Base-by-base conservation (phyloP, 2,329 filamentous ascomycete genomes). In the Fusarium praegraminearum region DNA sequence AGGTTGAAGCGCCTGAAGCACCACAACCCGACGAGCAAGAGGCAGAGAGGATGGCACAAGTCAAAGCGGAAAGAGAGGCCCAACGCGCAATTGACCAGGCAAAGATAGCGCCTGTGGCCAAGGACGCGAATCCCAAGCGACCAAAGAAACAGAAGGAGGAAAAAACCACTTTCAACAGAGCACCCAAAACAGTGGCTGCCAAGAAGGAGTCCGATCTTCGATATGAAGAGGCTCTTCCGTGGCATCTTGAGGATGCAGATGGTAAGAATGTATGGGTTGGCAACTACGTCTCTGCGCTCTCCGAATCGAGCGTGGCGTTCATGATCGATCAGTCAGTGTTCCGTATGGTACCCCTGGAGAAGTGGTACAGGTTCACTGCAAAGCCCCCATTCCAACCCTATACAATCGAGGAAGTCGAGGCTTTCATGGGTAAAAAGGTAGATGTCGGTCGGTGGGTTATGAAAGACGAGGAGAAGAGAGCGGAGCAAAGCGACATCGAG, bases 241-340 rank as follows among this genome's bases (percentile, higher is more conserved):
- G 96, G 96, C 94, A 98, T 78, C 81, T 99, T 36, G 96, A 99
- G 78, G 96, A 99, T 78, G 97, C 94, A 41, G 95, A 99, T 75
- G 93, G 94, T 69, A 97, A 95, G 79, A 95, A 97, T 74, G 92
- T 93, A 4, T 98, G 94, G 93, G 90, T 96, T 35, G 96, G 94
- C 45, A 92, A 90, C 59, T 98, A 98, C 73, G 92, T 98, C 74
- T 91, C 92, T 28, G 93, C 94, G 20, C 86, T 98, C 38, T 97
- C 95, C 0, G 91, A 95, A 74, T 90, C 93, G 53, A 93, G 94
- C 52, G 91, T 97, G 70, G 91, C 97, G 56, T 87, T 95, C 40
- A 86, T 93, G 44, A 91, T 93, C 35, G 87, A 89, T 38, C 86
- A 89, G 12, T 85, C 85, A 3, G 89, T 86, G 50, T 96, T 97